Base-by-base conservation (phyloP, 2,329 filamentous ascomycete genomes). In the Metarhizium brunneum region DNA sequence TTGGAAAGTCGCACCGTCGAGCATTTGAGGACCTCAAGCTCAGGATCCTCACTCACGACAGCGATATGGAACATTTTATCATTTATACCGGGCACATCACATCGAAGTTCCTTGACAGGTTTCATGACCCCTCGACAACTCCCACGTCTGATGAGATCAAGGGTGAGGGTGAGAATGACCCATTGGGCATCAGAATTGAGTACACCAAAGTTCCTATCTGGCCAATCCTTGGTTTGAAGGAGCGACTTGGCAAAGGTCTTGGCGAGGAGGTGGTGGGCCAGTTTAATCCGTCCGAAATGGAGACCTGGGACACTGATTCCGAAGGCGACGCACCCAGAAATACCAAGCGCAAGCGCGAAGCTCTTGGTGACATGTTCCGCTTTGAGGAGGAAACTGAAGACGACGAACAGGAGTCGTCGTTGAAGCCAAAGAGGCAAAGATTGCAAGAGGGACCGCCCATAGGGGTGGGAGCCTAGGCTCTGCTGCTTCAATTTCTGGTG, bases 201-300 rank as follows among this genome's bases (percentile, higher is more conserved):
- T 76, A 77, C 62, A 69, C 70, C 2, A 71, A 71, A 7, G 76
- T 83, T 2, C 75, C 76, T 0, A 71, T 78, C 30, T 83, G 78
- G 78, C 81, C 81, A 0, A 71, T 82, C 6, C 63, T 80, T 0
- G 80, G 80, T 4, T 71, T 84, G 6, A 76, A 76, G 57, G 79
- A 83, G 63, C 74, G 81, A 6, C 69, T 84, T 0, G 78, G 77
- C 43, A 73, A 74, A 58, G 80, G 78, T 3, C 67, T 84, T 0
- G 80, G 80, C 7, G 65, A 68, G 18, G 78, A 81, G 3, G 60
- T 82, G 13, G 75, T 80, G 4, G 79, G 79, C 1, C 52, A 57
- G 2, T 70, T 74, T 51, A 68, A 76, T 52, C 56, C 63, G 0
- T 64, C 69, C 6, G 63, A 67, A 16, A 75, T 81, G 52, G 74